Base-by-base conservation (phyloP, 2,329 filamentous ascomycete species). In the Fusarium sp. region DNA sequence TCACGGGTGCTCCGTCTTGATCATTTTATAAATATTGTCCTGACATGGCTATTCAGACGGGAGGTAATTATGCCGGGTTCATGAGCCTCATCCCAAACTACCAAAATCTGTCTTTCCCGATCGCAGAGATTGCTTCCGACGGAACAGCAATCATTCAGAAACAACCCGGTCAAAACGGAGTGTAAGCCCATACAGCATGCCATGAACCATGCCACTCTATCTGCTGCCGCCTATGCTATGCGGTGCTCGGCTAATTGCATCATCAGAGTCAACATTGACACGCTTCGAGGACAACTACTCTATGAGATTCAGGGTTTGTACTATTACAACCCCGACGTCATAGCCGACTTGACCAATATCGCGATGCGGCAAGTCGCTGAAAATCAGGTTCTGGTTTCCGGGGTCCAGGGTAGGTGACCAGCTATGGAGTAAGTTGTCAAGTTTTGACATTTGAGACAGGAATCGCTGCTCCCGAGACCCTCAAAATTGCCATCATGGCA, bases 31-130 rank as follows among this genome's bases (percentile, higher is more conserved):
- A 39, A n/a, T 39, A 15, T 2, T 15, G 37, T 39, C 13, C 37
- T 39, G 12, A 39, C 12, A 18, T 66, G 53, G 13, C 46, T 59
- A 6, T 69, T 69, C 51, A 59, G 7, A 66, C 66, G 4, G 63
- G 66, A 2, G 63, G 60, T 11, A 54, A 69, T n/a, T 66, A 63
- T 12, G 59, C 54, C n/a, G 50, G 66, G 4, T 66, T 69, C 43
- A 69, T 59, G 34, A 55, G 40, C 8, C 34, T 64, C 2, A 51
- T 56, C 44, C 58, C 63, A 15, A 65, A 62, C 39, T 61, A 68
- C 28, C 56, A 65, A 11, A 82, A 84, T 47, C 78, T 85, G 2
- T 79, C 80, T 0, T 87, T 86, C 58, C 84, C 83, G 1, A 86
- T 88, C 65, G 84, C 82, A 1, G 85, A 88, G 53, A 80, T 89